Percentiles rank a stretch among this genome's conserved stretches.
Conservation (phyloP, 2,329 filamentous ascomycete species). For the Sordariomycetes sp. region DNA sequence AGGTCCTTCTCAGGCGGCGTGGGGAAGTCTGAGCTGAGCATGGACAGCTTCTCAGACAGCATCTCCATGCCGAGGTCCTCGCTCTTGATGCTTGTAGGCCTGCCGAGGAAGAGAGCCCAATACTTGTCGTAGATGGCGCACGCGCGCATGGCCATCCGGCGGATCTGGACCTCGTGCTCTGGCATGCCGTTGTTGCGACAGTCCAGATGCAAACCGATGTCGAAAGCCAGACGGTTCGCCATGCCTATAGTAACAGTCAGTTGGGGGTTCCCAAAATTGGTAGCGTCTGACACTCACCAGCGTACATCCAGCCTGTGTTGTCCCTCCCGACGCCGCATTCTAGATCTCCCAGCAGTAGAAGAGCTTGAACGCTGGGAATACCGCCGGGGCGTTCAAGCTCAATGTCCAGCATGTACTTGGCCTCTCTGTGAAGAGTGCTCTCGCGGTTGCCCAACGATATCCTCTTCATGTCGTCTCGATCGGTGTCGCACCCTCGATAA, state of each 20-base stretch:
- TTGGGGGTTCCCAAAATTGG: too few species aligned
- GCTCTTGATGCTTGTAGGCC: conserved; percentile 43
- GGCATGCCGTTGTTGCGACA: conserved; percentile 29
- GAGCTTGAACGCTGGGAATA: conserved; percentile 40
- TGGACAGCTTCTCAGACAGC: conserved; percentile 33
- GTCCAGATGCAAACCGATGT: conserved; percentile 39
- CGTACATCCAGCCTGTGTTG: conserved; percentile 45
- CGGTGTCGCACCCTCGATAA: conserved; percentile 39
- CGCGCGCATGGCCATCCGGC: conserved; percentile 41
- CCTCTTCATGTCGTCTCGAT: conserved; percentile 35
- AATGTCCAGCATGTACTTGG: conserved; percentile 43
- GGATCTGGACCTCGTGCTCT: conserved; percentile 35
- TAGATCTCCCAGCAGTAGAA: conserved; percentile 41
- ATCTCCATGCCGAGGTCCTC: conserved; percentile 39
- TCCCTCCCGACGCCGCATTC: conserved; percentile 45
- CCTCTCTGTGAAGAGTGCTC: conserved; percentile 42
- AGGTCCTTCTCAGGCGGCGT: conserved; percentile 9
- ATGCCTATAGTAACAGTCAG: too few species aligned
- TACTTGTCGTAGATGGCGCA: conserved; percentile 45
- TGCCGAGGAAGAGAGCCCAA: conserved; percentile 44
- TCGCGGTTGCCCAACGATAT: conserved; percentile 36
- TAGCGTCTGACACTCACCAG: too few species aligned
- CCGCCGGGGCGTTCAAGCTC: conserved; percentile 43
- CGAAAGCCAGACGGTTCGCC: conserved; percentile 34
- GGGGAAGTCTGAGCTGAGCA: conserved; percentile 24